These are phyloP conservation scores for Globisporangium iwayamae DNA, from an alignment of 352 stramenopile genomes.

Conservation along the genomic window DNA sequence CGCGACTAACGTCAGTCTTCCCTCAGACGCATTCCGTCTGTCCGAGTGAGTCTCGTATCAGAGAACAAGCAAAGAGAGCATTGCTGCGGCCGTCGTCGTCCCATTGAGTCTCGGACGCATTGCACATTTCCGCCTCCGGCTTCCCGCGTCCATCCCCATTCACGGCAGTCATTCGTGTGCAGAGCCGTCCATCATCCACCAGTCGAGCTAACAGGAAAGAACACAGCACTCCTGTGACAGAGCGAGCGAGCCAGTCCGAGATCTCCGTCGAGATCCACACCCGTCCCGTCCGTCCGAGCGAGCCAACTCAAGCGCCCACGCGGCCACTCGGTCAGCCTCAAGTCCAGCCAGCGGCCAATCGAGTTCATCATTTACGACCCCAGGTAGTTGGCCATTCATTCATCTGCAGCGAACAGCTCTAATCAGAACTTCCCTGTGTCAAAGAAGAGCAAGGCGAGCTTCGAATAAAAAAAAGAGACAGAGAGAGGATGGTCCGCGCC, in stretches of 20 bases:
- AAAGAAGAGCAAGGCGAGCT: not conserved
- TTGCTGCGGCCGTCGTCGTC: not conserved
- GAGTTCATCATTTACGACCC: conserved; percentile 3
- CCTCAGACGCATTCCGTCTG: not conserved
- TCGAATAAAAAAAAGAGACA: conserved; percentile 12
- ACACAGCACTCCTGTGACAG: not conserved
- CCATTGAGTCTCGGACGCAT: conserved; percentile 2
- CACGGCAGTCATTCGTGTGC: conserved; percentile 5
- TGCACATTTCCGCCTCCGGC: not conserved
- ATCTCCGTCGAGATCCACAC: not conserved
- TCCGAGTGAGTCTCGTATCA: not conserved
- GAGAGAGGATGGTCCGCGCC: not conserved
- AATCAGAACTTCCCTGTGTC: conserved; percentile 10
- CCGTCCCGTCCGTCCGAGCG: not conserved
- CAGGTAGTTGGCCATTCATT: conserved; percentile 1
- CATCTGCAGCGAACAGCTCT: conserved; percentile 4
- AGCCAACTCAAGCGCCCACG: not conserved
- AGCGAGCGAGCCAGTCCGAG: conserved; percentile 3
- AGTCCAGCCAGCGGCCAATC: not conserved
- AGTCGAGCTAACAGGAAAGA: not conserved
- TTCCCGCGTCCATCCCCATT: not conserved
- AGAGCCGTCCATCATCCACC: not conserved
- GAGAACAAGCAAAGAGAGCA: not conserved
- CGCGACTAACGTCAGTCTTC: not conserved
- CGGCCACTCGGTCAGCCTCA: not conserved